Base-by-base conservation (phyloP, 192 early-diverging fungal genomes). In the Podila verticillata region DNA sequence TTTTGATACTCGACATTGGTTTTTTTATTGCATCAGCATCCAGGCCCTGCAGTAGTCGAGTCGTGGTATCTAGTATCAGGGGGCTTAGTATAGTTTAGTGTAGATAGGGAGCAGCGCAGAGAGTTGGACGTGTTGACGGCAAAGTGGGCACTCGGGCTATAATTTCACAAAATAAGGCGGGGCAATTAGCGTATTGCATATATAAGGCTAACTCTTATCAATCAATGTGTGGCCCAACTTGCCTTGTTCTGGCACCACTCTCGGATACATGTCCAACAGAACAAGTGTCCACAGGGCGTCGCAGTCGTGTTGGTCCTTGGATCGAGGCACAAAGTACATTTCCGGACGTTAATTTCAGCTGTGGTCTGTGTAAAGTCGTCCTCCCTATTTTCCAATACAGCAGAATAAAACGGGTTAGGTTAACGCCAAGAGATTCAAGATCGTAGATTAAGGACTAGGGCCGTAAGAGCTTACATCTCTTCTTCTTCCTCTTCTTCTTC, bases 161-260 rank as follows among this genome's bases (percentile, higher is more conserved):
- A 47, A 72, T 56, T 49, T n/a, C 57, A 75, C 48, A 69, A 59
- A 30, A 51, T 13, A 71, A 56, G 29, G 17, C 29, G 12, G 10
- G 24, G 47, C 20, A 34, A 73, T 26, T 57, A 28, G 12, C 4
- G 61, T 47, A 31, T 26, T 7, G n/a, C 6, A 22, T 6, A 51
- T 51, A 1, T 39, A 39, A 12, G 36, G n/a, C n/a, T 15, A 15
- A 17, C 15, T 34, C 3, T 15, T 44, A 44, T 44, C 39, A 44
- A 44, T 17, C 39, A 19, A 61, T 54, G 56, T 48, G 19, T 5
- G 4, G 35, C n/a, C 7, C 58, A 1, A 47, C 61, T 82, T 82
- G 91, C 92, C 91, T 96, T 97, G 65, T 90, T 93, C 57, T 93
- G 89, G 68, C 94, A 94, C 96, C 97, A 98, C 75, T 97, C 96